Conservation (phyloP, 345 rosid species). For the Viola odorata region DNA sequence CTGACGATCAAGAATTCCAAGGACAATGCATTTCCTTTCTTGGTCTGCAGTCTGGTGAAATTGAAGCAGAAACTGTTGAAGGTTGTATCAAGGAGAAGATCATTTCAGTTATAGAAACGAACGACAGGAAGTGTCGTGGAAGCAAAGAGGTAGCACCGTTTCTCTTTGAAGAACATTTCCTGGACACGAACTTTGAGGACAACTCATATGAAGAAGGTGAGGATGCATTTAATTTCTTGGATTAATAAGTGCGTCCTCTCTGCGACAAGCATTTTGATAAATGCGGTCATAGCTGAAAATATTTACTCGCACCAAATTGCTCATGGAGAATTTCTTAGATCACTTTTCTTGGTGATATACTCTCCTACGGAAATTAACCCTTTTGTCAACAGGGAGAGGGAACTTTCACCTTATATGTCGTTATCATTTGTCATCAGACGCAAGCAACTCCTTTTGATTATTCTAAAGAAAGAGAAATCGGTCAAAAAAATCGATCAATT, state of each 20-base stretch:
- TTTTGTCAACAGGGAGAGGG: too few relatives aligned
- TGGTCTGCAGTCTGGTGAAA: constrained; percentile 44
- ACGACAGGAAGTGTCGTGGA: constrained; percentile 55
- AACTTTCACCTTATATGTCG: too few relatives aligned
- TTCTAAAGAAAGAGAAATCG: too few relatives aligned
- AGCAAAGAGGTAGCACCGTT: constrained; percentile 47
- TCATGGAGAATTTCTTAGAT: too few relatives aligned
- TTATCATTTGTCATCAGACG: too few relatives aligned
- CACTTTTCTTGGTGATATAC: too few relatives aligned
- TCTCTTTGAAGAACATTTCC: constrained; percentile 50
- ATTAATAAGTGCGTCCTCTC: not conserved
- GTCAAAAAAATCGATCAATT: too few relatives aligned
- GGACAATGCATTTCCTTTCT: constrained; percentile 73
- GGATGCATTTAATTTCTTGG: constrained; percentile 8
- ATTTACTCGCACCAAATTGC: too few relatives aligned
- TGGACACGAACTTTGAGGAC: constrained; percentile 38
- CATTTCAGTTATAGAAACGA: constrained; percentile 51
- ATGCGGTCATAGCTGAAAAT: too few relatives aligned
- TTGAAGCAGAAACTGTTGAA: constrained; percentile 35
- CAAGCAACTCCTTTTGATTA: too few relatives aligned
- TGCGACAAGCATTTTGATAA: not conserved
- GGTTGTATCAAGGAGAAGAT: constrained; percentile 63
- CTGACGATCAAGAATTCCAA: constrained; percentile 61
- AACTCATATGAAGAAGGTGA: constrained; percentile 31
- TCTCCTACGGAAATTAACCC: too few relatives aligned